A percentile compares a stretch with the other conserved stretches of the same genome.
These are phyloP conservation scores for Jasminum sambac DNA, from an alignment of 257 asterid genomes.

Conservation along the genomic window DNA sequence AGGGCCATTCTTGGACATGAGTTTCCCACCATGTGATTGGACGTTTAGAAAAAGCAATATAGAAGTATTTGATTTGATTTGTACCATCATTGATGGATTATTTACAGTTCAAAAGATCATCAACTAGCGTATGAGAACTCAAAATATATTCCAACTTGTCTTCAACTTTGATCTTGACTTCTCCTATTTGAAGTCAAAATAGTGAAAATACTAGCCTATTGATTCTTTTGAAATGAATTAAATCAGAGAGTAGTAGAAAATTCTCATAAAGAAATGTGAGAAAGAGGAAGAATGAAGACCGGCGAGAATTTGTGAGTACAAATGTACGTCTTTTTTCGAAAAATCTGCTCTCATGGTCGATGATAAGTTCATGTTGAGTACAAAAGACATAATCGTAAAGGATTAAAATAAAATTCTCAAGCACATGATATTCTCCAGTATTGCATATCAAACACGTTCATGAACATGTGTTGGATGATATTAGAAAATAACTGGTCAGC, in stretches of 20 bases:
- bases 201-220: too few species aligned
- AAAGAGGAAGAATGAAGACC: too few species aligned
- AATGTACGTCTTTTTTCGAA: too few species aligned
- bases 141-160: neutral
- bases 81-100: constrained; percentile 42
- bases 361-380: neutral
- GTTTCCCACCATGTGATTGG: constrained; percentile 37
- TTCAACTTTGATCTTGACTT: constrained; percentile 2
- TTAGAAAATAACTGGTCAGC: neutral
- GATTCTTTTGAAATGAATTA: too few species aligned
- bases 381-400: neutral
- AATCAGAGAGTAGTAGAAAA: too few species aligned
- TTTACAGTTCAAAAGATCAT: constrained; percentile 18
- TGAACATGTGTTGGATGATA: neutral
- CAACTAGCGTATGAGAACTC: constrained; percentile 6
- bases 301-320: too few species aligned
- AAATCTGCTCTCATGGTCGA: too few species aligned
- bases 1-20: constrained; percentile 62
- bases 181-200: too few species aligned
- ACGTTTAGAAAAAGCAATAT: constrained; percentile 25
- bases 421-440: neutral
- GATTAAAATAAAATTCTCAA: neutral
- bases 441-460: neutral
- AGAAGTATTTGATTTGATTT: constrained; percentile 30
- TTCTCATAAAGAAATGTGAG: too few species aligned